Percentiles rank a stretch among this genome's conserved stretches.
Evolutionary conservation across 257 asterid genomes (phyloP).

Genomic region (Coffea eugenioides): DNA sequence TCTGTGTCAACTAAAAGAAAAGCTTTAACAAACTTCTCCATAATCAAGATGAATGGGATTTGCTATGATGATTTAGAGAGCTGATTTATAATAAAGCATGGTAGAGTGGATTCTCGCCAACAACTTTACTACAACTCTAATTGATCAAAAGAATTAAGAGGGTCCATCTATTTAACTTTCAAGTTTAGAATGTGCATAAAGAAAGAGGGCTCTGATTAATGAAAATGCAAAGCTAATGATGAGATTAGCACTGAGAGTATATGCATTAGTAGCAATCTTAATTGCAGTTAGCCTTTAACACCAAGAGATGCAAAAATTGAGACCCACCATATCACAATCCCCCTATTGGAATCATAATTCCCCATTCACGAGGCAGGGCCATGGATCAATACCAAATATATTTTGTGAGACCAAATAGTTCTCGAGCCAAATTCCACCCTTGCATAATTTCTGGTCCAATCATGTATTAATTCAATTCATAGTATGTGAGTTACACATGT

Average conservation of each 20-base stretch:
- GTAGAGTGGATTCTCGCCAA: constrained; percentile 1
- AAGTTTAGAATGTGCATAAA: constrained; percentile 3
- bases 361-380: constrained; percentile 17
- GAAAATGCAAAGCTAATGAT: constrained; percentile 25
- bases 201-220: background rate
- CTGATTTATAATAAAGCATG: background rate
- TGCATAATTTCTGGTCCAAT: too few species aligned
- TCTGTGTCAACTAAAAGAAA: background rate
- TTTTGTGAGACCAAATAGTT: background rate
- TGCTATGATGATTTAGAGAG: constrained; percentile 3
- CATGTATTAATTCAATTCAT: too few species aligned
- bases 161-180: constrained; percentile 11
- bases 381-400: constrained; percentile 4
- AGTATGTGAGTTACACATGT: background rate
- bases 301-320: constrained; percentile 31
- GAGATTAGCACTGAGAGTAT: constrained; percentile 19
- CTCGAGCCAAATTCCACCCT: background rate
- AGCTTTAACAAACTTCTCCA: background rate
- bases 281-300: constrained; percentile 27
- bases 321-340: constrained; percentile 34
- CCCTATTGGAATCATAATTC: constrained; percentile 24
- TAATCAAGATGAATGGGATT: background rate
- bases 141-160: constrained; percentile 9
- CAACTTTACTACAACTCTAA: background rate
- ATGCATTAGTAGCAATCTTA: constrained; percentile 10